These are phyloP conservation scores for Prunus armeniaca DNA, from an alignment of 306 rosid species.

Conservation along the genomic window DNA sequence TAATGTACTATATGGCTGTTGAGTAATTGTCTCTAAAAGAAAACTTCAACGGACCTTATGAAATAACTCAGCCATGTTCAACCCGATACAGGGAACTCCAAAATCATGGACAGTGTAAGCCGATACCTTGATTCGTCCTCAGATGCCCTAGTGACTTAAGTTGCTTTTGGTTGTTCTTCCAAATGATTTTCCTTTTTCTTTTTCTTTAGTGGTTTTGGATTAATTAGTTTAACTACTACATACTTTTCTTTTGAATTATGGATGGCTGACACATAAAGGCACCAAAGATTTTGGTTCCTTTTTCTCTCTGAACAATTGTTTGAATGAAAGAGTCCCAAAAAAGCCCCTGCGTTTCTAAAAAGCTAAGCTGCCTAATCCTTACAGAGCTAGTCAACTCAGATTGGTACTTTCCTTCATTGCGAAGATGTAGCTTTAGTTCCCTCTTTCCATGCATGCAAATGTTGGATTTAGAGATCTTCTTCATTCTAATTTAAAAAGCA, in stretches of 20 bases:
- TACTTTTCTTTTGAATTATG: constrained; percentile 22
- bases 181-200: neutral
- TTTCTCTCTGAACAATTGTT: constrained; percentile 4
- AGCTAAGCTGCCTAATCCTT: constrained; percentile 9
- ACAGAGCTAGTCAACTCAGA: constrained; percentile 36
- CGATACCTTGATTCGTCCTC: neutral
- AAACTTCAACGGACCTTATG: constrained; percentile 9
- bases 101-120: neutral
- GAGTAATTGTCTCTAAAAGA: constrained; percentile 12
- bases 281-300: constrained; percentile 20
- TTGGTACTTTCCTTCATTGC: constrained; percentile 60
- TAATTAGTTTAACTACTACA: constrained; percentile 9
- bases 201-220: constrained; percentile 6
- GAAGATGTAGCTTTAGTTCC: constrained; percentile 42
- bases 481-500: neutral
- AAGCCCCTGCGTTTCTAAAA: constrained; percentile 4
- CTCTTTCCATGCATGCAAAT: constrained; percentile 12
- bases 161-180: constrained; percentile 18
- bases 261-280: constrained; percentile 51
- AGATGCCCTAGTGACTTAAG: neutral
- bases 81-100: neutral
- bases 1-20: neutral
- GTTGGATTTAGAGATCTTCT: constrained; percentile 4
- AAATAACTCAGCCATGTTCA: constrained; percentile 1
- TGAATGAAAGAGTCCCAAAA: neutral